Base-by-base conservation (phyloP, 1,284 basidiomycete species). In the Pseudozyma sp. region DNA sequence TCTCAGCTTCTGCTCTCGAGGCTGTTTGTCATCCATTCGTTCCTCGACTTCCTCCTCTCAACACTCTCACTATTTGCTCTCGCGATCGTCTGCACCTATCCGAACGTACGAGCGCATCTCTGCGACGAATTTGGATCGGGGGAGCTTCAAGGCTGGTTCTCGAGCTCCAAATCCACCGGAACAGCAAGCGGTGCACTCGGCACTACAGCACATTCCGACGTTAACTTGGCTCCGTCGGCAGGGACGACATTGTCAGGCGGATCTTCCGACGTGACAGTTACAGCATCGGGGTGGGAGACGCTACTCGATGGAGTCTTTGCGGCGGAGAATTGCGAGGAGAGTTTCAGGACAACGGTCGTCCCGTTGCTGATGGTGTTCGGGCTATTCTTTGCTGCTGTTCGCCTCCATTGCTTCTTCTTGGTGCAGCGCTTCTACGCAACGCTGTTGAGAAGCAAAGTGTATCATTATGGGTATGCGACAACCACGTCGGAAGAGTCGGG, bases 11-110 rank as follows among this genome's bases (percentile, higher is more conserved):
- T 77, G 8, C 64, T 74, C 3, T 68, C 77, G 17, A 30, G 78
- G 11, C 54, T 80, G 17, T 80, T 80, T 31, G 62, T 80, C 33
- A 52, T 78, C 24, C 70, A 78, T 24, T 80, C 74, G 17, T 80
- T 75, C 49, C 64, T 80, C 31, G 78, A 80, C 40, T 61, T 80
- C 19, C 57, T 80, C 14, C 67, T 80, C 46, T 77, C 62, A 0
- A 73, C 78, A 9, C 56, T 78, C 24, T 80, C 77, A 33, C 65
- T 80, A 3, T 34, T 76, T 10, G 70, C 78, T 1, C 54, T 80
- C 2, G 60, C 66, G 10, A 45, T 80, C 37, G 65, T 78, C 5
- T 70, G 60, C 61, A 77, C 78, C 17, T 78, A 78, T 19, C 69
- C 78, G 9, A 54, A 52, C 4, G 61, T 80, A 39, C 66, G 75